phyloP scores from a whole-genome alignment of 106 monocot genomes.

The Platanthera guangdongensis region DNA sequence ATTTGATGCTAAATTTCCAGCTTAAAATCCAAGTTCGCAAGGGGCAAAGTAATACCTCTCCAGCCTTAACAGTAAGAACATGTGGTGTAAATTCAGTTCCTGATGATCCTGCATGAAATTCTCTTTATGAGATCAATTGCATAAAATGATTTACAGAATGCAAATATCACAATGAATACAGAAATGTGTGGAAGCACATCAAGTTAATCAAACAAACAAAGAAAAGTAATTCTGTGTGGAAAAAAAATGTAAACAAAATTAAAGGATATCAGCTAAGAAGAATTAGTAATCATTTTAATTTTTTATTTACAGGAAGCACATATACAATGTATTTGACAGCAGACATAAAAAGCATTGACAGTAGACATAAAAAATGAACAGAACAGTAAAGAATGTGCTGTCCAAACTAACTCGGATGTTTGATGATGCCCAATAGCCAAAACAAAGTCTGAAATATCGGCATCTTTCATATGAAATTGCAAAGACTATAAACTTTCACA shows the following conservation, averaged over 20 bases:
- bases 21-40: not conserved
- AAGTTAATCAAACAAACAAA: not conserved
- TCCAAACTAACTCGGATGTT: not conserved
- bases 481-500: too few relatives aligned
- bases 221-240: not conserved
- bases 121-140: not conserved
- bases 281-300: not conserved
- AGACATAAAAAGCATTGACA: not conserved
- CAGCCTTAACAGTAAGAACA: conserved; percentile 33
- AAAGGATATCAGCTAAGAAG: not conserved
- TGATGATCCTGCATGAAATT: conserved; percentile 17
- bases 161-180: not conserved
- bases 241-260: too few relatives aligned
- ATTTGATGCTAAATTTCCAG: not conserved
- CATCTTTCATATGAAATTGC: too few relatives aligned
- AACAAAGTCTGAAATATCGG: too few relatives aligned
- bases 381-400: not conserved
- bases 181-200: not conserved
- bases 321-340: not conserved
- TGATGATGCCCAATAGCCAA: not conserved
- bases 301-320: not conserved
- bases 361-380: not conserved
- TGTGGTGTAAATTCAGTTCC: conserved; percentile 34
- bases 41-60: conserved; percentile 24
- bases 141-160: not conserved